These are phyloP conservation scores for Epichloe glyceriae DNA, from an alignment of 2,329 filamentous ascomycete species.

Conservation along the genomic window DNA sequence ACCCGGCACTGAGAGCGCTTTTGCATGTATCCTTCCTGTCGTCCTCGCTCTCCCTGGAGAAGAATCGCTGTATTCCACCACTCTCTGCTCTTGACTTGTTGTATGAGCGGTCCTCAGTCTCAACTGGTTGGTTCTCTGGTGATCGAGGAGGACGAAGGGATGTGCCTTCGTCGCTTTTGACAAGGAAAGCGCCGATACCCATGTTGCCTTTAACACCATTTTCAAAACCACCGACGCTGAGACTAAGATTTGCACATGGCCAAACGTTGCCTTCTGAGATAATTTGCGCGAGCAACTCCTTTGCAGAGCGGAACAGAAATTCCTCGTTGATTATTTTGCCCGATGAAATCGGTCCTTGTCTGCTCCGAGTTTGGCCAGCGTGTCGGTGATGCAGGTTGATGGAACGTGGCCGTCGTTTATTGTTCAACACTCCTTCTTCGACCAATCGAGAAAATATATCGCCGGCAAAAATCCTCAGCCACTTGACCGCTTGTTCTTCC, in stretches of 20 bases:
- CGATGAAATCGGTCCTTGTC: slow-evolving; percentile 62
- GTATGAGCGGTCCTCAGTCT: slow-evolving; percentile 8
- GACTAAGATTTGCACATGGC: slow-evolving; percentile 82
- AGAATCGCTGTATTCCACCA: slow-evolving; percentile 44
- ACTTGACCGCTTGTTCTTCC: slow-evolving; percentile 64
- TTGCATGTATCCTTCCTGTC: neutral
- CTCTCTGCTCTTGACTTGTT: slow-evolving; percentile 28
- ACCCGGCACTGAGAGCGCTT: neutral
- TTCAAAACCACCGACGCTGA: slow-evolving; percentile 87
- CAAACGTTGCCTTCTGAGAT: slow-evolving; percentile 66
- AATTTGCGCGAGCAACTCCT: slow-evolving; percentile 63
- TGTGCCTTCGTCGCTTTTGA: slow-evolving; percentile 57
- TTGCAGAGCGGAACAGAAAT: slow-evolving; percentile 61
- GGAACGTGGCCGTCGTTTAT: slow-evolving; percentile 73
- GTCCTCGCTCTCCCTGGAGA: slow-evolving; percentile 23
- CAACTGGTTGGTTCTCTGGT: neutral
- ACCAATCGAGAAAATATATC: slow-evolving; percentile 85
- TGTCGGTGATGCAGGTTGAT: slow-evolving; percentile 76
- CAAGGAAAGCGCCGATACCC: slow-evolving; percentile 76
- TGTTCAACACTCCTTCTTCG: slow-evolving; percentile 80
- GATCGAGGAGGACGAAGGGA: slow-evolving; percentile 12
- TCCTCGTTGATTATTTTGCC: slow-evolving; percentile 62
- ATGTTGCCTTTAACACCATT: slow-evolving; percentile 73
- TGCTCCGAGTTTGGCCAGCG: slow-evolving; percentile 59
- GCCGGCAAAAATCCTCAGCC: slow-evolving; percentile 81